Evolutionary conservation across 2,329 filamentous ascomycete genomes (phyloP), one percentile per base, ranked within the genome.

Genomic region (Scytalidium sp.): DNA sequence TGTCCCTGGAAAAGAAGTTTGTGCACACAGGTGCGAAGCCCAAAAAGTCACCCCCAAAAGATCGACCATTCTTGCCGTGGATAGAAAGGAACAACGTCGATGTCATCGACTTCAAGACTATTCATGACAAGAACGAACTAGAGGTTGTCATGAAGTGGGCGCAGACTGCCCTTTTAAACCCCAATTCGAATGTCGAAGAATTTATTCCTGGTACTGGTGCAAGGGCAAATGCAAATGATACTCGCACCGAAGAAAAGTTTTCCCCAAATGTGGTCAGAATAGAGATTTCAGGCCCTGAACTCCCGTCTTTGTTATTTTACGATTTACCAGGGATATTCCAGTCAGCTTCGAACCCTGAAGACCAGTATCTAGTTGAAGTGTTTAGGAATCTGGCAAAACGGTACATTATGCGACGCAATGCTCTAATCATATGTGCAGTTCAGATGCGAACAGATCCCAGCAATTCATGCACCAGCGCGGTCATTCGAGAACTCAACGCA

Each of bases 241-340:
- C 43, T 3, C 11, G 1, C 8, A 74, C 76, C 0, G 67, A 80
- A 4, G 83, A 85, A 0, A 83, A 88, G 8, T 95, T 95, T 56
- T 90, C 87, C 0, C 91, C 91, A 0, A 96, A 96, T 56, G 78
- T 91, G 0, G 84, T 96, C 0, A 79, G 84, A 0, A 72, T 96
- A 0, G 81, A 90, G 46, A 90, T 96, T 21, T 82, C 82, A 0
- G 87, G 85, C 0, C 87, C 87, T 0, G 76, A 75, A 0, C 75
- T 93, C 0, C 85, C 89, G 0, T 83, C 89, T 5, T 65, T 96
- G 0, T 90, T 86, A 0, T 95, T 96, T 59, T 93, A 89, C 53
- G 91, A 96, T 53, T 75, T 96, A 1, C 91, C 91, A 0, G 91
- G 91, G 0, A 83, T 95, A 0, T 93, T 96, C 53, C 82, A 84